Evolutionary conservation across 176 grass and related monocot genomes (phyloP).

Genomic region (Thalia dealbata): DNA sequence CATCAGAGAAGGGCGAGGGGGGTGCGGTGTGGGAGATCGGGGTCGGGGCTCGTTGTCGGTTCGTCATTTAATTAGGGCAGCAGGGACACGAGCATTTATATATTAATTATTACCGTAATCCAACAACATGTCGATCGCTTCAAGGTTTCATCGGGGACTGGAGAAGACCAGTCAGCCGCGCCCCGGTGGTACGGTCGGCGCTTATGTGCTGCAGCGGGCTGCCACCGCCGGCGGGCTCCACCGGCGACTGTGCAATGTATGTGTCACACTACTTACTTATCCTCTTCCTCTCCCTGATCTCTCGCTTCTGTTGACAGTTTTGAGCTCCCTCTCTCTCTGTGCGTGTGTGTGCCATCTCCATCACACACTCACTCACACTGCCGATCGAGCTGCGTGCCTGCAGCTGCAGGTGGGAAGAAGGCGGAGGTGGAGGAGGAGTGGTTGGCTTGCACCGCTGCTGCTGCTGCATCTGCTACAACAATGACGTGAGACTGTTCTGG

Average conservation of each 20-base stretch:
- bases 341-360: conserved; percentile 6
- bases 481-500: conserved; percentile 8
- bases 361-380: background rate
- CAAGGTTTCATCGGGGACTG: conserved; percentile 2
- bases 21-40: conserved; percentile 21
- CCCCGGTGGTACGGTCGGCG: conserved; percentile 21
- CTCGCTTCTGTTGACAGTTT: background rate
- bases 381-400: too few species aligned
- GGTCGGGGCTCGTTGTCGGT: conserved; percentile 47
- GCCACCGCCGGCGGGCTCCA: background rate
- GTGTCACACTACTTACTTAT: background rate
- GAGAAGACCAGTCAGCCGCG: conserved; percentile 29
- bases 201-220: conserved; percentile 4
- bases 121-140: background rate
- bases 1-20: too few species aligned
- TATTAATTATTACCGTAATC: too few species aligned
- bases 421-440: background rate
- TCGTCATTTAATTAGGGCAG: conserved; percentile 8
- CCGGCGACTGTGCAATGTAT: too few species aligned
- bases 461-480: conserved; percentile 1
- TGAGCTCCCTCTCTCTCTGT: too few species aligned
- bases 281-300: background rate
- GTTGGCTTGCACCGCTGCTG: background rate
- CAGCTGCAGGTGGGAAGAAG: too few species aligned
- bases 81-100: background rate